A percentile compares a stretch with the other conserved stretches of the same genome.
Conservation (phyloP, 371 early-diverging fungal species). For the Mortierella sp. region DNA sequence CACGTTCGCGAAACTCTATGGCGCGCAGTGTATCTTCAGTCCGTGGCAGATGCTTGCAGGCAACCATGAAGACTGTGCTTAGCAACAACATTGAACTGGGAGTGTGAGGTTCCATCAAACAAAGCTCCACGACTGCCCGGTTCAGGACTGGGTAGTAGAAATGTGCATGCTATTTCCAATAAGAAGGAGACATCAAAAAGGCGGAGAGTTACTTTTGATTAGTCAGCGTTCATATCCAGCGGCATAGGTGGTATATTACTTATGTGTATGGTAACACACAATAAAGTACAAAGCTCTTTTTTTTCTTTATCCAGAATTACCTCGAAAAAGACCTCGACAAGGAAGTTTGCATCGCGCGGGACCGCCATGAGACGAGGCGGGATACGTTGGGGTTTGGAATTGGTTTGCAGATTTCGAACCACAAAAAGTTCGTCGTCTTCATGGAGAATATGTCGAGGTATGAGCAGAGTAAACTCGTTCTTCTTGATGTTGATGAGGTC, state of each 20-base stretch:
- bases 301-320: constrained; percentile 10
- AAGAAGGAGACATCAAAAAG: not conserved
- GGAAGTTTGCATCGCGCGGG: constrained; percentile 42
- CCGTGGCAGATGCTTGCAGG: constrained; percentile 46
- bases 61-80: constrained; percentile 48
- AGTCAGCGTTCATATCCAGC: not conserved
- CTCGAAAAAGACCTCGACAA: constrained; percentile 49
- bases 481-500: constrained; percentile 32
- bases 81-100: constrained; percentile 32
- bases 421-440: constrained; percentile 45
- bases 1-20: constrained; percentile 47
- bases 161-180: constrained; percentile 25
- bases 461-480: constrained; percentile 19
- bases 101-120: constrained; percentile 42
- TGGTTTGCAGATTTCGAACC: not conserved
- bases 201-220: not conserved
- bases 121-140: constrained; percentile 31
- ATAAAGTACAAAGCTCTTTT: not conserved
- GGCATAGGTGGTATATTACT: not conserved
- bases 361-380: constrained; percentile 31
- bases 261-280: not conserved
- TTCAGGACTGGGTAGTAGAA: constrained; percentile 44
- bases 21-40: constrained; percentile 37
- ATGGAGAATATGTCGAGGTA: constrained; percentile 42
- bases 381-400: constrained; percentile 14